Percentiles rank a stretch among this genome's conserved stretches.
These are phyloP conservation scores for Proliferodiscus dingleyae DNA, from an alignment of 2,329 filamentous ascomycete species.

Conservation along the genomic window DNA sequence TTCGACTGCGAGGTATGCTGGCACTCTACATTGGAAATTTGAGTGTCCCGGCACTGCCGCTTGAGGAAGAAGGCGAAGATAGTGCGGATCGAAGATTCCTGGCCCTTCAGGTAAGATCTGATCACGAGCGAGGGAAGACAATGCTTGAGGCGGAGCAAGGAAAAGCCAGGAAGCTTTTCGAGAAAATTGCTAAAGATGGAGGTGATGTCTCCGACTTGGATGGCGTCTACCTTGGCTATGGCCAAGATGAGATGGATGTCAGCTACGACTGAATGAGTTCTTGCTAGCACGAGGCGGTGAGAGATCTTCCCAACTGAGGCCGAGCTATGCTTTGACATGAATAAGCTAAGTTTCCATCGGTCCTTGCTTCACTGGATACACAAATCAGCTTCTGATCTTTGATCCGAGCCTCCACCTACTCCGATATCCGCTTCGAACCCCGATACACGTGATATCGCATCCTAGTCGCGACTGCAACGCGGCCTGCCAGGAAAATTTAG, in stretches of 20 bases:
- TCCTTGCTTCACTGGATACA: no score
- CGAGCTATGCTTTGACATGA: no score
- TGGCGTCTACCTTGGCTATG: slow-evolving; percentile 11
- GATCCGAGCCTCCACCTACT: no score
- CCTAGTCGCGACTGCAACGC: no score
- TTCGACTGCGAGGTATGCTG: slow-evolving; percentile 69
- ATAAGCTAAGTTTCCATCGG: no score
- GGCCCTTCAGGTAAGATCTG: slow-evolving; percentile 17
- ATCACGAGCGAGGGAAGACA: slow-evolving; percentile 20
- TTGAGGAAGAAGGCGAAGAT: slow-evolving; percentile 14
- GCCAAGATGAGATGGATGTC: slow-evolving; percentile 1
- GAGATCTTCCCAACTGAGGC: no score
- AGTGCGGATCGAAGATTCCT: slow-evolving; percentile 20
- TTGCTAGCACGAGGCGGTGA: no score
- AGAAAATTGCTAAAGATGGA: slow-evolving; percentile 29
- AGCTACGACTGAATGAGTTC: background rate
- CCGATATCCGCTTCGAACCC: no score
- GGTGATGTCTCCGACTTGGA: slow-evolving; percentile 17
- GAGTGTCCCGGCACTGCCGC: slow-evolving; percentile 34
- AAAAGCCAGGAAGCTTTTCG: slow-evolving; percentile 36
- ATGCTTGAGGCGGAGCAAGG: slow-evolving; percentile 30
- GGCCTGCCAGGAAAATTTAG: no score
- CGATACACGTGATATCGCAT: no score
- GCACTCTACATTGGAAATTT: slow-evolving; percentile 73
- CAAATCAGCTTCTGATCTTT: no score